phyloP scores from a whole-genome alignment of 371 early-diverging fungal species.

The Mortierella polycephala region DNA sequence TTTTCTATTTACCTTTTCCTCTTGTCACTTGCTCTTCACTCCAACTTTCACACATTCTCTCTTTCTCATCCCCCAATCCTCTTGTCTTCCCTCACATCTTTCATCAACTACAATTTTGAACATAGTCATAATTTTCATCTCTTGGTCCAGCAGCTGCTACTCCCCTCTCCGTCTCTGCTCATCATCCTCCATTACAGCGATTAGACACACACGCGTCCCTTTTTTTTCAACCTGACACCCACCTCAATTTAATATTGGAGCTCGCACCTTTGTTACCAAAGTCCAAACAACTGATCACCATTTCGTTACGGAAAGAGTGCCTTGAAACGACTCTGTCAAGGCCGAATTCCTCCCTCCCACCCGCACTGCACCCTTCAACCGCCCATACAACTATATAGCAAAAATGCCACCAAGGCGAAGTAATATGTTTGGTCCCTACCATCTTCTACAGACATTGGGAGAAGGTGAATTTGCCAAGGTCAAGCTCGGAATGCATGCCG shows the following conservation, averaged over 20 bases:
- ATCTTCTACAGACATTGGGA: slow-evolving; percentile 94
- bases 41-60: slow-evolving; percentile 4
- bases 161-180: background rate
- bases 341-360: background rate
- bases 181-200: too few species aligned
- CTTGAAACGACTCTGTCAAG: too few species aligned
- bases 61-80: background rate
- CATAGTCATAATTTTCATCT: background rate
- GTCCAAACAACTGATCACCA: too few species aligned
- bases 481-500: slow-evolving; percentile 90
- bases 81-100: background rate
- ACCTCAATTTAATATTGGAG: too few species aligned
- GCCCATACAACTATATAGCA: background rate
- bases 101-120: slow-evolving; percentile 1
- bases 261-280: too few species aligned
- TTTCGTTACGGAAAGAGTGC: too few species aligned
- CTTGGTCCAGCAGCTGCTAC: background rate
- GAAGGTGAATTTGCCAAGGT: slow-evolving; percentile 99
- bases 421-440: slow-evolving; percentile 92
- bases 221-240: too few species aligned
- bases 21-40: background rate
- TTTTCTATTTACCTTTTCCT: background rate
- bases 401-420: slow-evolving; percentile 41
- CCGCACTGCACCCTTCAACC: background rate
- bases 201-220: too few species aligned